phyloP scores from a whole-genome alignment of 2,329 filamentous ascomycete species.

The Lanzia echinophila region DNA sequence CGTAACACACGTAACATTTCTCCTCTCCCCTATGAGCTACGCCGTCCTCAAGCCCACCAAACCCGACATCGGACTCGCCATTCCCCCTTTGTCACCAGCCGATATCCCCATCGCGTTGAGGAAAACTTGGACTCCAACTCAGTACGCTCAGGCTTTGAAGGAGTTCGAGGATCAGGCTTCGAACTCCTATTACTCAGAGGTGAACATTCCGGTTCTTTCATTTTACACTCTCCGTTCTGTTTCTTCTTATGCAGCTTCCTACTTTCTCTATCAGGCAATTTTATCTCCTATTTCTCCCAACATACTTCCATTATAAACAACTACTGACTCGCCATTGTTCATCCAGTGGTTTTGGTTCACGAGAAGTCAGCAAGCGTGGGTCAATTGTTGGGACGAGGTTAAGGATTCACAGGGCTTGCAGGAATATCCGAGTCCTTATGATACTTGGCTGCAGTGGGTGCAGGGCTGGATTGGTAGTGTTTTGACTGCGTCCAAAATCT shows the following conservation, averaged over 20 bases:
- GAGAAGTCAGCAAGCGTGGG: slow-evolving; percentile 38
- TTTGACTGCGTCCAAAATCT: slow-evolving; percentile 30
- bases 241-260: too few species aligned
- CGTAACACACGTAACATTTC: slow-evolving; percentile 42
- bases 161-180: slow-evolving; percentile 35
- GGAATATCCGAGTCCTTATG: slow-evolving; percentile 32
- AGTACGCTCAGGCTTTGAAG: slow-evolving; percentile 31
- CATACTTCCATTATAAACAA: too few species aligned
- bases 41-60: slow-evolving; percentile 41
- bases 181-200: slow-evolving; percentile 41
- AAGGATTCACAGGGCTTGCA: slow-evolving; percentile 28
- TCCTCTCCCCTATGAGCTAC: slow-evolving; percentile 41
- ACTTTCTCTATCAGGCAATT: too few species aligned
- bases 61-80: slow-evolving; percentile 35
- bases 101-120: slow-evolving; percentile 36
- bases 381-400: slow-evolving; percentile 40
- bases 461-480: slow-evolving; percentile 34
- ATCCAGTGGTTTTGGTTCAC: slow-evolving; percentile 47
- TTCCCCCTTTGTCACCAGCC: slow-evolving; percentile 36
- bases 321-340: background rate
- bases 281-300: too few species aligned
- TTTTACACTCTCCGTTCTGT: too few species aligned
- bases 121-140: slow-evolving; percentile 28
- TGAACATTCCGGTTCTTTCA: too few species aligned
- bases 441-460: slow-evolving; percentile 29